phyloP scores from a whole-genome alignment of 2,329 filamentous ascomycete species.

The Cercospora zeina region DNA sequence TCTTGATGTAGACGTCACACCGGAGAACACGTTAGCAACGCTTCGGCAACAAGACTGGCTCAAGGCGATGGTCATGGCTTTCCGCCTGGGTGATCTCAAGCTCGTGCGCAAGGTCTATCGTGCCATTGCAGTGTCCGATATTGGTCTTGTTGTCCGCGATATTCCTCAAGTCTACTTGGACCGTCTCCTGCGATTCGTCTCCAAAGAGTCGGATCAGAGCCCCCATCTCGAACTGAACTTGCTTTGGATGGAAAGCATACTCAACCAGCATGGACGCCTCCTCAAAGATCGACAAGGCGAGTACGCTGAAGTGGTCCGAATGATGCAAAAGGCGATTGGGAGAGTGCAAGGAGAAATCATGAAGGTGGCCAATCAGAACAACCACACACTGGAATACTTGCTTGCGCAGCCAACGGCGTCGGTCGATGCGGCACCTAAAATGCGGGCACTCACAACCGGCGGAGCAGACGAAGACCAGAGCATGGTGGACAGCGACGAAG shows the following conservation, averaged over 20 bases:
- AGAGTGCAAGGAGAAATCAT: slow-evolving; percentile 81
- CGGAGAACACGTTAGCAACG: slow-evolving; percentile 66
- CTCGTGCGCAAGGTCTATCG: slow-evolving; percentile 86
- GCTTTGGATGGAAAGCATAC: slow-evolving; percentile 79
- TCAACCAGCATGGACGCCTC: slow-evolving; percentile 81
- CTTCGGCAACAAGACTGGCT: slow-evolving; percentile 79
- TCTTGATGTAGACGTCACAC: slow-evolving; percentile 90
- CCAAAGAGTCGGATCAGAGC: slow-evolving; percentile 81
- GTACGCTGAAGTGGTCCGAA: slow-evolving; percentile 79
- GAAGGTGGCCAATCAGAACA: slow-evolving; percentile 80
- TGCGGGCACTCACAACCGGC: slow-evolving; percentile 29
- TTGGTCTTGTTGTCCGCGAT: slow-evolving; percentile 73
- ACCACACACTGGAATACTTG: slow-evolving; percentile 85
- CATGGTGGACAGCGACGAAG: slow-evolving; percentile 41
- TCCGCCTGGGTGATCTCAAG: slow-evolving; percentile 84
- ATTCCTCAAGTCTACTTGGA: slow-evolving; percentile 84
- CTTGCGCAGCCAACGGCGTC: slow-evolving; percentile 44
- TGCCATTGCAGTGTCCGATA: slow-evolving; percentile 71
- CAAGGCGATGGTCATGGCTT: slow-evolving; percentile 94
- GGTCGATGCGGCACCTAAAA: slow-evolving; percentile 10
- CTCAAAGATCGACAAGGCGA: slow-evolving; percentile 77
- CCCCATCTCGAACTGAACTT: slow-evolving; percentile 95
- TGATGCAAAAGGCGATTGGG: slow-evolving; percentile 76
- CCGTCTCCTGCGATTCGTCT: slow-evolving; percentile 81
- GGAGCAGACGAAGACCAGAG: slow-evolving; percentile 27